Evolutionary conservation across 2,329 filamentous ascomycete genomes (phyloP).

Genomic region (Gaeumannomyces tritici): DNA sequence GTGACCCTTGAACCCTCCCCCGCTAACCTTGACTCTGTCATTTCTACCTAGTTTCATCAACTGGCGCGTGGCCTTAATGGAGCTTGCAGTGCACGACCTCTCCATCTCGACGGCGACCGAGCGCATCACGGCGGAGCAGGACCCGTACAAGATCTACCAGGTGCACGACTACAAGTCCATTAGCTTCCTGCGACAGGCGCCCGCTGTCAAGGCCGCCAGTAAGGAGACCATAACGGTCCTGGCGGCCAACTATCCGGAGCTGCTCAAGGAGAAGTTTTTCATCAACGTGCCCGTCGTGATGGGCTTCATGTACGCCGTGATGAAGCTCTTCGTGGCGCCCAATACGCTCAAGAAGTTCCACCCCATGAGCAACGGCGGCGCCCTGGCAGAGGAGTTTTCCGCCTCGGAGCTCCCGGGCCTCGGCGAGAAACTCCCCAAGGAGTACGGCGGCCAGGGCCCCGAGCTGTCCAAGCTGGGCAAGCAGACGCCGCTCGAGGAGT

Average conservation of each 20-base stretch:
- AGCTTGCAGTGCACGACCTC: constrained; percentile 69
- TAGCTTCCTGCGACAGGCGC: constrained; percentile 76
- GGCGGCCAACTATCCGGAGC: constrained; percentile 76
- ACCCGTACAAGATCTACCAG: constrained; percentile 86
- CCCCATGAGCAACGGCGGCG: constrained; percentile 63
- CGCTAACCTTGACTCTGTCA: background rate
- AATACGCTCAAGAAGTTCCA: constrained; percentile 74
- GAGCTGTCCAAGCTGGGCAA: constrained; percentile 15
- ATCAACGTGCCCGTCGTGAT: constrained; percentile 88
- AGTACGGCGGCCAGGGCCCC: constrained; percentile 67
- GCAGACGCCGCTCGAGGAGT: constrained; percentile 12
- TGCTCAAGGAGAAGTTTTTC: constrained; percentile 86
- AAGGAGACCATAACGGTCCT: constrained; percentile 77
- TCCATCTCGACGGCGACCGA: constrained; percentile 58
- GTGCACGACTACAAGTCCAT: constrained; percentile 89
- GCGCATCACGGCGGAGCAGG: constrained; percentile 63
- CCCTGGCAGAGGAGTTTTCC: constrained; percentile 49
- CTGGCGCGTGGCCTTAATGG: constrained; percentile 89
- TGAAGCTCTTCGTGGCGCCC: constrained; percentile 65
- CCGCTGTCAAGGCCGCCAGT: constrained; percentile 64
- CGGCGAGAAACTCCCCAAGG: constrained; percentile 56
- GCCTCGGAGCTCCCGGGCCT: constrained; percentile 43
- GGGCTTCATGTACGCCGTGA: constrained; percentile 72
- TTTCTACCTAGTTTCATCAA: constrained; percentile 59
- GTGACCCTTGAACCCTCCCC: background rate